phyloP scores from a whole-genome alignment of 371 early-diverging fungal species.

The Mortierella sp. region DNA sequence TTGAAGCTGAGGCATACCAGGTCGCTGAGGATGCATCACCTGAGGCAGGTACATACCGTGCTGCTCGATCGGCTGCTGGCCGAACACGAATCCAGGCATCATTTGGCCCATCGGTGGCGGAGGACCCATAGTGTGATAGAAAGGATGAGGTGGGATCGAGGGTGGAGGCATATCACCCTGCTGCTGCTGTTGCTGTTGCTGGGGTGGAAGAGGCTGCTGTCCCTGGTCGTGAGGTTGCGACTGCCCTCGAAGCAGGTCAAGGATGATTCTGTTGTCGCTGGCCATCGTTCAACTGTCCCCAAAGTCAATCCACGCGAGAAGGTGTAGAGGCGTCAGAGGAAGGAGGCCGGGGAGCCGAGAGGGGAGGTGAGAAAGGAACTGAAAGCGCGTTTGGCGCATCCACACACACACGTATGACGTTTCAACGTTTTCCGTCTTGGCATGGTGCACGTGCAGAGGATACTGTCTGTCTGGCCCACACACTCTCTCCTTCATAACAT shows the following conservation, averaged over 20 bases:
- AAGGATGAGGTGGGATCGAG: slow-evolving; percentile 21
- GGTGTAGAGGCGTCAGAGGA: not conserved
- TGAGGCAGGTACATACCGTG: slow-evolving; percentile 37
- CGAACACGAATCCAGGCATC: slow-evolving; percentile 35
- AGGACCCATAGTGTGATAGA: slow-evolving; percentile 31
- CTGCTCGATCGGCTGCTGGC: slow-evolving; percentile 36
- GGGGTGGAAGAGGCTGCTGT: slow-evolving; percentile 18
- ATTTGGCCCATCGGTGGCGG: slow-evolving; percentile 37
- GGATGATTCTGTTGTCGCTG: slow-evolving; percentile 44
- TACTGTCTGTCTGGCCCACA: too few species aligned
- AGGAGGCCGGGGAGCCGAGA: slow-evolving; percentile 2
- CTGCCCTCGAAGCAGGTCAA: slow-evolving; percentile 45
- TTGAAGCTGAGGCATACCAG: slow-evolving; percentile 26
- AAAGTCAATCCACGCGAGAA: not conserved
- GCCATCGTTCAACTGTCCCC: slow-evolving; percentile 25
- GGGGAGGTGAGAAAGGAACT: not conserved
- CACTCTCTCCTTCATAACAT: too few species aligned
- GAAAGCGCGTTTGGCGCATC: not conserved
- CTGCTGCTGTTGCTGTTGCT: slow-evolving; percentile 18
- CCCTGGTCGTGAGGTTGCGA: slow-evolving; percentile 1
- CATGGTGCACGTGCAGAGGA: too few species aligned
- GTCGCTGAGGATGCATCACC: slow-evolving; percentile 46
- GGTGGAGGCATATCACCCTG: slow-evolving; percentile 27
- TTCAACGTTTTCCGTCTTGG: too few species aligned
- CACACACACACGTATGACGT: too few species aligned